A percentile compares a stretch with the other conserved stretches of the same genome.
Conservation (phyloP, 225 moss, liverwort and hornwort species). For the Polytrichum formosum region DNA sequence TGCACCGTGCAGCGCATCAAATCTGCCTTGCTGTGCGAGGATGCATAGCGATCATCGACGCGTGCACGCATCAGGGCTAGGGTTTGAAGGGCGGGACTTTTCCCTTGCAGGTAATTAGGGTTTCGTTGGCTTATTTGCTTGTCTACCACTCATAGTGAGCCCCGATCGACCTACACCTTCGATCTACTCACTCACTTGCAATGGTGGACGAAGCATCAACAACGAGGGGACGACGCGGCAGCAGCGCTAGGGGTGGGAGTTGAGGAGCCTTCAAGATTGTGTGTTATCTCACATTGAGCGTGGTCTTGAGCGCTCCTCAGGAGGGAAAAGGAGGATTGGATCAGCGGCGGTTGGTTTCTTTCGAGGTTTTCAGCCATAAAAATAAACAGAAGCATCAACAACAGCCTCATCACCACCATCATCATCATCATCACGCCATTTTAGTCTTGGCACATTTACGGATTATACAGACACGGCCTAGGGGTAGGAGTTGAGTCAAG, state of each 20-base stretch:
- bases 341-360: too few relatives aligned
- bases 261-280: constrained; percentile 50
- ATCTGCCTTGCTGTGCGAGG: constrained; percentile 38
- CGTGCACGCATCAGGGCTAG: not conserved
- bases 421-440: not conserved
- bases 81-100: constrained; percentile 1
- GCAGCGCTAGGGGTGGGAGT: constrained; percentile 14
- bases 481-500: constrained; percentile 60
- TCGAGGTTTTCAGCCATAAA: too few relatives aligned
- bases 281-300: constrained; percentile 66
- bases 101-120: constrained; percentile 10
- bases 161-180: too few relatives aligned
- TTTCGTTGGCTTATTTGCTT: constrained; percentile 3
- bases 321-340: constrained; percentile 26
- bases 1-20: constrained; percentile 46
- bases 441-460: constrained; percentile 22
- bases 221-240: not conserved
- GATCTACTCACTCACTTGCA: not conserved
- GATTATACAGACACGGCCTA: constrained; percentile 30
- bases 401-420: not conserved
- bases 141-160: constrained; percentile 14
- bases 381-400: too few relatives aligned
- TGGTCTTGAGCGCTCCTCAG: constrained; percentile 63
- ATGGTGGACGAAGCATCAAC: not conserved
- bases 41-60: not conserved